These are phyloP conservation scores for Leishmania arabica DNA, from an alignment of 208 protist genomes.

Conservation along the genomic window DNA sequence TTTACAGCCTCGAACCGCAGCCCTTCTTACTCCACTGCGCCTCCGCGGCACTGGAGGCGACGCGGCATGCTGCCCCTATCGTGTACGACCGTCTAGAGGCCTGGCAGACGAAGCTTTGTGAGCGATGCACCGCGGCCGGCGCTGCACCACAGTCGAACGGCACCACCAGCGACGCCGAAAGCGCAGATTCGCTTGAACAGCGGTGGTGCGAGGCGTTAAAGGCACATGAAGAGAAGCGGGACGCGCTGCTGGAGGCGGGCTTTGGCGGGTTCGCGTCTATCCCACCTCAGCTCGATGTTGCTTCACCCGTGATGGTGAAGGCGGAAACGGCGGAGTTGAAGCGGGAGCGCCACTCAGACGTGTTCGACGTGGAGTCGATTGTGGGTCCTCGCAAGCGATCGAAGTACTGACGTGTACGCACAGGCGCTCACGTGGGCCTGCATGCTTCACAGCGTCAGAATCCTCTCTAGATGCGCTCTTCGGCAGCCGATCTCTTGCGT, in stretches of 20 bases:
- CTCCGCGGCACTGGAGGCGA: conserved; percentile 19
- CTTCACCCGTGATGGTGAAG: conserved; percentile 17
- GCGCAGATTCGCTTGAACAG: conserved; percentile 9
- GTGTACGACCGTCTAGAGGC: conserved; percentile 30
- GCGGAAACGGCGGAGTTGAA: conserved; percentile 37
- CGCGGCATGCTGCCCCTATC: not conserved
- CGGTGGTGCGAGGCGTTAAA: conserved; percentile 17
- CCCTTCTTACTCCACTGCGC: conserved; percentile 61
- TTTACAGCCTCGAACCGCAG: conserved; percentile 81
- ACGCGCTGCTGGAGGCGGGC: conserved; percentile 33
- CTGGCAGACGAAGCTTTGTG: conserved; percentile 51
- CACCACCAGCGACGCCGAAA: conserved; percentile 1
- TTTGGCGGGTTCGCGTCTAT: conserved; percentile 26
- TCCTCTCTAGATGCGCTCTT: too few relatives aligned
- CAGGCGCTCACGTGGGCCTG: not conserved
- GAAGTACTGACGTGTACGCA: conserved; percentile 6
- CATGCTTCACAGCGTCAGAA: not conserved
- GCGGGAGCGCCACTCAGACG: conserved; percentile 49
- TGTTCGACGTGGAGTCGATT: conserved; percentile 66
- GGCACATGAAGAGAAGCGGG: conserved; percentile 11
- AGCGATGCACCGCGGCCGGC: conserved; percentile 31
- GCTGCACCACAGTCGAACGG: not conserved
- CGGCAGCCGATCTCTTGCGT: not conserved
- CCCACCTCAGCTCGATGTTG: conserved; percentile 14
- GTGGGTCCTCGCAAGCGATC: conserved; percentile 32